These are phyloP conservation scores for Xerocomus amazonicus DNA, from an alignment of 1,284 basidiomycete species.

Conservation along the genomic window DNA sequence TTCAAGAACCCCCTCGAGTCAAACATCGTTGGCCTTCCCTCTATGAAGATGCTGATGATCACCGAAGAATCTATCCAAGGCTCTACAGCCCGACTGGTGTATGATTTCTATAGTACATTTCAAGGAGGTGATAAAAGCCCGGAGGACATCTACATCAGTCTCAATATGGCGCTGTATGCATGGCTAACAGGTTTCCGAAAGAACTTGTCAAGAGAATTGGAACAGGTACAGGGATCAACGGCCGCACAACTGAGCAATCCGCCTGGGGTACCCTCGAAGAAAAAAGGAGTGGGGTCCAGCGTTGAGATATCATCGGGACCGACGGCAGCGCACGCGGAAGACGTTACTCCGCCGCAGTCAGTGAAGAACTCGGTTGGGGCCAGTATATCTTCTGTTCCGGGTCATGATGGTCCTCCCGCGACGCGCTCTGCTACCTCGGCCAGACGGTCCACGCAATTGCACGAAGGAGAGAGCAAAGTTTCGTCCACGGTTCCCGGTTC, in stretches of 20 bases:
- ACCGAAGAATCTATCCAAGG: conserved; percentile 56
- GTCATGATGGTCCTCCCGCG: conserved; percentile 9
- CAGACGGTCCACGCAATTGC: conserved; percentile 16
- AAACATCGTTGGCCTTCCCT: conserved; percentile 71
- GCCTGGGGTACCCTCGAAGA: conserved; percentile 25
- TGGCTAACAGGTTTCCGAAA: conserved; percentile 76
- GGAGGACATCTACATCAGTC: conserved; percentile 76
- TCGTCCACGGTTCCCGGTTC: neutral
- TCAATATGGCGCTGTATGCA: conserved; percentile 75
- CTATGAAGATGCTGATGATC: conserved; percentile 75
- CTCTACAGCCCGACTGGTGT: conserved; percentile 44
- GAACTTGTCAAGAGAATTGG: conserved; percentile 69
- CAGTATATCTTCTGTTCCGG: neutral
- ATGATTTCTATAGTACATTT: conserved; percentile 74
- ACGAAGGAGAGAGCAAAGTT: conserved; percentile 11
- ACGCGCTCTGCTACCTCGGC: conserved; percentile 3
- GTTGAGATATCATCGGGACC: conserved; percentile 11
- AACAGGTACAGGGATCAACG: conserved; percentile 59
- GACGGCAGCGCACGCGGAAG: conserved; percentile 6
- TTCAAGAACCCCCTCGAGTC: conserved; percentile 59
- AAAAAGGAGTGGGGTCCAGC: conserved; percentile 15
- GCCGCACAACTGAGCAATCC: conserved; percentile 39
- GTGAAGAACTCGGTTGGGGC: conserved; percentile 10
- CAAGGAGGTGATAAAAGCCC: conserved; percentile 49
- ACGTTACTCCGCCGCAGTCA: neutral